Conservation (phyloP, 352 stramenopile genomes). For the Pythium pectinolyticum region DNA sequence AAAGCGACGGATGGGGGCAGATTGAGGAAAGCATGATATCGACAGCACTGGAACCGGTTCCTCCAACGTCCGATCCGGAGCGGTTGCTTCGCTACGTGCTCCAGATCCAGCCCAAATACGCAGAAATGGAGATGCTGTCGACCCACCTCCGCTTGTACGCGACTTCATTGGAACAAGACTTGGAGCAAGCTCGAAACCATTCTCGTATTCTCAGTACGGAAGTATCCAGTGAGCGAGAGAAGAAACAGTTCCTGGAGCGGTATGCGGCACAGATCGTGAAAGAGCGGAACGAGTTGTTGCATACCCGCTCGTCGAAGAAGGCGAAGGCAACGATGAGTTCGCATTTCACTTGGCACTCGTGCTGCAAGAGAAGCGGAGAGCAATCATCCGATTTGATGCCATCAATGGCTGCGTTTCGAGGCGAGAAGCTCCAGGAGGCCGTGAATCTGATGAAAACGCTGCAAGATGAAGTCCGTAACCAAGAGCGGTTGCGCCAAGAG, state of each 20-base stretch:
- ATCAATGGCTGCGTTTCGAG: slow-evolving; percentile 71
- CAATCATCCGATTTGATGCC: slow-evolving; percentile 67
- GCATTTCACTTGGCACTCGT: slow-evolving; percentile 81
- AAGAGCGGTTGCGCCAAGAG: slow-evolving; percentile 58
- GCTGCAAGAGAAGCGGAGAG: slow-evolving; percentile 76
- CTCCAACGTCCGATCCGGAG: slow-evolving; percentile 72
- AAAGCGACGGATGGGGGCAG: slow-evolving; percentile 45
- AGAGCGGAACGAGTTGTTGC: slow-evolving; percentile 79
- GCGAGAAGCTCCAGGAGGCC: slow-evolving; percentile 69
- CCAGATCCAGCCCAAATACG: slow-evolving; percentile 71
- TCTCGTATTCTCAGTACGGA: slow-evolving; percentile 56
- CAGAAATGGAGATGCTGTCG: slow-evolving; percentile 79
- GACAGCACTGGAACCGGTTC: slow-evolving; percentile 59
- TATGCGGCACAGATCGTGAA: slow-evolving; percentile 86
- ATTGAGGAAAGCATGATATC: slow-evolving; percentile 55
- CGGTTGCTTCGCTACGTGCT: slow-evolving; percentile 75
- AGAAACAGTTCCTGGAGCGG: slow-evolving; percentile 77
- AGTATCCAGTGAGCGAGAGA: slow-evolving; percentile 55
- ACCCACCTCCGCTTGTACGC: slow-evolving; percentile 76
- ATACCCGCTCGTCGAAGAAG: slow-evolving; percentile 45
- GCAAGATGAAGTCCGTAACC: slow-evolving; percentile 64
- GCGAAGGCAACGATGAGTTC: slow-evolving; percentile 7
- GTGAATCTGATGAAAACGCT: slow-evolving; percentile 45
- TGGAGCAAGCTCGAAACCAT: slow-evolving; percentile 70
- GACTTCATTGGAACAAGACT: slow-evolving; percentile 70